Conservation (phyloP, 805 yeast species). For the Teunomyces cretensis region DNA sequence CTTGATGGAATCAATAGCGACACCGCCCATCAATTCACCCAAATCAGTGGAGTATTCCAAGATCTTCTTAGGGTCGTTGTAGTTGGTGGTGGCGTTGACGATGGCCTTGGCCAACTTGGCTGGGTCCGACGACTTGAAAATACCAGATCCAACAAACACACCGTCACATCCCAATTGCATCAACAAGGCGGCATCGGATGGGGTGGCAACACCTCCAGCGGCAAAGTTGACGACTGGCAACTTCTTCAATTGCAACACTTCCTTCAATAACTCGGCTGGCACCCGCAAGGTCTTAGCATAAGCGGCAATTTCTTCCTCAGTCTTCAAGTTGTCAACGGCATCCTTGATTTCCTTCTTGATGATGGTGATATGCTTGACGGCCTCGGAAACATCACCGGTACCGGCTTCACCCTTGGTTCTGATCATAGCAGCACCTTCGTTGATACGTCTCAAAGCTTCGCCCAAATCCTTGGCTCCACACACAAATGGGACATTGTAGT, state of each 20-base stretch:
- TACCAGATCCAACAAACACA: constrained; percentile 76
- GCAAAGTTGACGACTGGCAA: constrained; percentile 84
- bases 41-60: constrained; percentile 67
- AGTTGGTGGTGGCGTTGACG: constrained; percentile 75
- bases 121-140: constrained; percentile 73
- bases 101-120: constrained; percentile 74
- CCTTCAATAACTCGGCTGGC: constrained; percentile 51
- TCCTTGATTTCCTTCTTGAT: constrained; percentile 56
- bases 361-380: constrained; percentile 68
- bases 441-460: constrained; percentile 74
- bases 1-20: constrained; percentile 52
- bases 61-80: constrained; percentile 56
- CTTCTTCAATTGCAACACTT: constrained; percentile 48
- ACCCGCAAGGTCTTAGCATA: constrained; percentile 62
- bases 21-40: constrained; percentile 78
- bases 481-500: constrained; percentile 73
- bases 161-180: constrained; percentile 83
- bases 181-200: constrained; percentile 82
- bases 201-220: constrained; percentile 88
- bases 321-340: constrained; percentile 34
- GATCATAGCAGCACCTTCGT: constrained; percentile 86
- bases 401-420: constrained; percentile 90
- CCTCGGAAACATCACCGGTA: constrained; percentile 83
- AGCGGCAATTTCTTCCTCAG: constrained; percentile 45
- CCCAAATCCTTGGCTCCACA: constrained; percentile 84